Percentiles rank a stretch among this genome's conserved stretches.
phyloP scores from a whole-genome alignment of 345 rosid genomes.

The Lumnitzera littorea region DNA sequence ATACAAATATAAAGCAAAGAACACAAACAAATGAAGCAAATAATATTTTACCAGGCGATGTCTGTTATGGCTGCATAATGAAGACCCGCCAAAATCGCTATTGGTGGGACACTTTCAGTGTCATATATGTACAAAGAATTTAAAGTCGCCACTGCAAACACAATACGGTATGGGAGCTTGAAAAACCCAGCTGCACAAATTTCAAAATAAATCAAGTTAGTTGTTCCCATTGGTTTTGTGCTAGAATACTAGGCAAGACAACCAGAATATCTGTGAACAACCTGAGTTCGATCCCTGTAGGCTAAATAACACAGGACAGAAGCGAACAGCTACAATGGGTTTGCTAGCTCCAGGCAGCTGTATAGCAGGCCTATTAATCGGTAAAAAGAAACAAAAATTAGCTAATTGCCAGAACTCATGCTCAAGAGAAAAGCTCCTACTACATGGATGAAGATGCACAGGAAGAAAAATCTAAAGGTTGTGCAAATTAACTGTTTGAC shows the following conservation, averaged over 20 bases:
- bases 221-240: no score
- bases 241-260: neutral
- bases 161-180: constrained; percentile 86
- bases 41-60: constrained; percentile 56
- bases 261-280: constrained; percentile 13
- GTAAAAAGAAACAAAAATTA: constrained; percentile 1
- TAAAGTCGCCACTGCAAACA: constrained; percentile 85
- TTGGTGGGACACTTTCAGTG: constrained; percentile 65
- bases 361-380: constrained; percentile 61
- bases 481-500: no score
- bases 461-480: no score
- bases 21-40: no score
- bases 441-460: no score
- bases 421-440: no score
- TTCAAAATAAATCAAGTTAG: neutral
- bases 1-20: no score
- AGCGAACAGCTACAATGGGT: constrained; percentile 88
- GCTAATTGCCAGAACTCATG: no score
- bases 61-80: constrained; percentile 95
- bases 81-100: constrained; percentile 78
- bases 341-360: constrained; percentile 86
- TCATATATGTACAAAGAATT: constrained; percentile 90
- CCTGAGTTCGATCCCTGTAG: constrained; percentile 60
- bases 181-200: constrained; percentile 59
- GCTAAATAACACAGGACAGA: constrained; percentile 66